Base-by-base conservation (phyloP, 2,329 filamentous ascomycete species). In the Monosporascus sp. region DNA sequence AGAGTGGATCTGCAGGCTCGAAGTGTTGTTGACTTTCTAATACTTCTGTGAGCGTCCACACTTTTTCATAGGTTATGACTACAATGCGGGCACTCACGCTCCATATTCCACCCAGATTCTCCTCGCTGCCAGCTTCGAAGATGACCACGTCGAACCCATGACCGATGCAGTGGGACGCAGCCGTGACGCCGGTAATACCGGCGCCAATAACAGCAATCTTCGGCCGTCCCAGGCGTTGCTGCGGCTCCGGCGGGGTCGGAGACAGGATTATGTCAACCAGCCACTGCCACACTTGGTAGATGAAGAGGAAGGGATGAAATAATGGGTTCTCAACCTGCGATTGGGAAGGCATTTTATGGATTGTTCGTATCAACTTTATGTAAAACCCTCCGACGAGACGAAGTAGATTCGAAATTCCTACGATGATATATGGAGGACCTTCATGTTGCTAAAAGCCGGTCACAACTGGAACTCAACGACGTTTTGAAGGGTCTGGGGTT, bases 121-220 rank as follows among this genome's bases (percentile, higher is more conserved):
- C 78, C 57, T 83, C 76, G 4, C 77, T 70, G 1, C 87, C 87
- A 7, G 83, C 81, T 66, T 95, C 90, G 59, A 95, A 95, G 39
- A 95, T 81, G 20, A 81, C 79, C 7, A 90, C 87, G 57, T 94
- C 88, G 60, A 93, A 93, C 45, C 89, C 89, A 81, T 94, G 88
- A 2, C 90, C 90, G 37, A 92, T 83, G 65, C 88, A 91, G 67
- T 95, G 90, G 1, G 88, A 84, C 0, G 90, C 90, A 7, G 89
- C 83, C 1, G 89, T 89, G 2, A 94, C 84, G 4, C 90, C 81
- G 0, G 81, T 94, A 51, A 95, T 76, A 2, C 87, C 86, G 27
- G 86, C 83, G 2, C 87, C 86, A 58, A 90, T 84, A 35, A 89
- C 75, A 2, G 86, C 87, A 52, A 90, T 77, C 54, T 79, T 85